These are phyloP conservation scores for Silene noctiflora DNA, from an alignment of 179 eudicot genomes.

Conservation along the genomic window DNA sequence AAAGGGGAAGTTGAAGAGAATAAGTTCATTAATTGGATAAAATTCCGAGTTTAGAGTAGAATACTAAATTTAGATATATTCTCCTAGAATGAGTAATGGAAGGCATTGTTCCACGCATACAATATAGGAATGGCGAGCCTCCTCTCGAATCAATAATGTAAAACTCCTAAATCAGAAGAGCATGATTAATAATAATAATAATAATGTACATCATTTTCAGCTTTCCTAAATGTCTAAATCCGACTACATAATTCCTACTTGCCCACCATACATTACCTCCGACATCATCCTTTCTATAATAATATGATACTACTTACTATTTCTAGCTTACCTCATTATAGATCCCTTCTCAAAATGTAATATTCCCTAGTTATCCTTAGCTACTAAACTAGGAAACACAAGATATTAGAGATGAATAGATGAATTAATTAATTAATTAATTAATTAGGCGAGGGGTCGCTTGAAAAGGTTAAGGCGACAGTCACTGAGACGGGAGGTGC, in stretches of 20 bases:
- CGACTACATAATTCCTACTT: constrained; percentile 9
- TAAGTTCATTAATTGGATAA: too few species aligned
- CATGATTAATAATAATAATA: background rate
- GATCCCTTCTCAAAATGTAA: constrained; percentile 15
- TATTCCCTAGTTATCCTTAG: background rate
- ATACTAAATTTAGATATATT: too few species aligned
- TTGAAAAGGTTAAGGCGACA: constrained; percentile 45
- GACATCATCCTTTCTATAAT: background rate
- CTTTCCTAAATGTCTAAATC: constrained; percentile 22
- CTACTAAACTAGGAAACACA: too few species aligned
- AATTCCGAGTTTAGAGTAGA: too few species aligned
- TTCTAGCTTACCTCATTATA: constrained; percentile 6
- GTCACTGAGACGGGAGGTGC: constrained; percentile 33
- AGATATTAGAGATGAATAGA: too few species aligned
- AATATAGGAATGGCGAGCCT: too few species aligned
- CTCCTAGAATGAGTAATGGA: too few species aligned
- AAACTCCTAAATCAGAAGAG: constrained; percentile 1
- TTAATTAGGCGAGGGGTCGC: constrained; percentile 9
- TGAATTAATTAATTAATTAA: too few species aligned
- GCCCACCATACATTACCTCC: constrained; percentile 13
- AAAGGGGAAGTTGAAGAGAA: too few species aligned
- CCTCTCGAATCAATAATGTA: constrained; percentile 23
- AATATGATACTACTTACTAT: constrained; percentile 1
- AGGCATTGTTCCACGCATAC: background rate
- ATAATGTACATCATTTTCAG: constrained; percentile 23